Base-by-base conservation (phyloP, 2,329 filamentous ascomycete genomes). In the Talaromyces sp. region DNA sequence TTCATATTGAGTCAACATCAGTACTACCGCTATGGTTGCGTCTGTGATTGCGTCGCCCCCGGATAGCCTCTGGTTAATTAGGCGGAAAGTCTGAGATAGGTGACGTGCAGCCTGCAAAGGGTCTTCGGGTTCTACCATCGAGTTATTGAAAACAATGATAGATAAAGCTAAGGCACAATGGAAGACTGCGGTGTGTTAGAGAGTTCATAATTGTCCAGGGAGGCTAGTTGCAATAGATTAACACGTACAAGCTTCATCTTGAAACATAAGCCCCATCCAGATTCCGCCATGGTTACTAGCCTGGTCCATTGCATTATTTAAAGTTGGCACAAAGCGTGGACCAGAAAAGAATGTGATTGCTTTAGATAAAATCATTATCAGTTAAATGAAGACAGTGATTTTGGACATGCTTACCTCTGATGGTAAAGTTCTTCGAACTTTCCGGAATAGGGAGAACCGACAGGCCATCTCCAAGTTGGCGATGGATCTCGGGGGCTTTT, bases 1-100 rank as follows among this genome's bases (percentile, higher is more conserved):
- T 16, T 64, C 62, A 27, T 64, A 64, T 56, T 64, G 59, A 18
- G 59, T 40, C 14, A 64, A 23, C 59, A 64, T 64, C 52, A 64
- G n/a, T 5, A 64, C 51, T 8, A 53, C 60, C 4, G 62, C 62
- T n/a, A 64, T 57, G 2, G 56, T 64, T 23, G 59, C 40, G 52
- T 50, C 23, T 9, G 62, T 28, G 33, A 56, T 44, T 42, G 23
- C 6, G 6, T 40, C 14, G 14, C 12, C 40, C n/a, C 55, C 30
- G 7, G 62, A 62, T 34, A 64, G n/a, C 18, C 54, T 61, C n/a
- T 59, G 50, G 44, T 62, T 64, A 7, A 64, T 54, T 18, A 64
- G 18, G 23, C 59, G 50, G 31, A 64, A 52, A 6, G 62, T 59
- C 9, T 44, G 42, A 52, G 59, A 64, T 23, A 64, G 18, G 16